These are phyloP conservation scores for Globisporangium uncinulatum DNA, from an alignment of 352 stramenopile genomes.

Conservation along the genomic window DNA sequence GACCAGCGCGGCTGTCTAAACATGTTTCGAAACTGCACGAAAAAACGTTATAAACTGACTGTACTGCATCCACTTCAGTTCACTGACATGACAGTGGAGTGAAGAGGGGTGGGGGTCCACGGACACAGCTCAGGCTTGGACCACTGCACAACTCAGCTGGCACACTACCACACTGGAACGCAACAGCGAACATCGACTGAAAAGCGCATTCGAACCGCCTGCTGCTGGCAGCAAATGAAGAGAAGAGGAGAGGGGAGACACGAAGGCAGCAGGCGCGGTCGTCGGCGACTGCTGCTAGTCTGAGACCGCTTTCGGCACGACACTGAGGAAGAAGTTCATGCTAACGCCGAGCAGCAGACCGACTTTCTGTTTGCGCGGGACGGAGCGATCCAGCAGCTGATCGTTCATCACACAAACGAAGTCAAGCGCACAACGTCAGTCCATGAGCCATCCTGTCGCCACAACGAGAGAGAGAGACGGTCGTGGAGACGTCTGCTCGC, in stretches of 20 bases:
- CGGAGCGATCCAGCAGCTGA: slow-evolving; percentile 80
- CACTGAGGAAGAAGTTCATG: slow-evolving; percentile 88
- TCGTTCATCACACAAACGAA: too few species aligned
- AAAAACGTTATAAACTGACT: too few species aligned
- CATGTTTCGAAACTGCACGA: too few species aligned
- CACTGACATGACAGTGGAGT: too few species aligned
- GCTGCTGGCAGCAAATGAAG: slow-evolving; percentile 3
- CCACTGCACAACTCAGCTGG: too few species aligned
- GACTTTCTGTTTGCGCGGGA: slow-evolving; percentile 85
- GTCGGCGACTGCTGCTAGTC: slow-evolving; percentile 23
- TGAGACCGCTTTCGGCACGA: slow-evolving; percentile 73
- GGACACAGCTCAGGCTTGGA: too few species aligned
- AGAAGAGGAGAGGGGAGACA: background rate
- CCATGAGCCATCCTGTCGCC: too few species aligned
- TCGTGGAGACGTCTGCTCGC: too few species aligned
- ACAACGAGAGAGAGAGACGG: background rate
- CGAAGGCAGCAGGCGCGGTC: background rate
- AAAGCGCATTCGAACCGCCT: background rate
- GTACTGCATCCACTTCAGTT: too few species aligned
- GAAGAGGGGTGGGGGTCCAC: too few species aligned
- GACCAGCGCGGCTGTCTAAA: too few species aligned
- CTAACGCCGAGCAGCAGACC: slow-evolving; percentile 78
- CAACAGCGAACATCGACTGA: background rate
- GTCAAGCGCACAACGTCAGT: background rate
- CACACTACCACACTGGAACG: too few species aligned